Evolutionary conservation across 306 rosid genomes (phyloP), one percentile per base, ranked within the genome.

Genomic region (Lathyrus aphaca): DNA sequence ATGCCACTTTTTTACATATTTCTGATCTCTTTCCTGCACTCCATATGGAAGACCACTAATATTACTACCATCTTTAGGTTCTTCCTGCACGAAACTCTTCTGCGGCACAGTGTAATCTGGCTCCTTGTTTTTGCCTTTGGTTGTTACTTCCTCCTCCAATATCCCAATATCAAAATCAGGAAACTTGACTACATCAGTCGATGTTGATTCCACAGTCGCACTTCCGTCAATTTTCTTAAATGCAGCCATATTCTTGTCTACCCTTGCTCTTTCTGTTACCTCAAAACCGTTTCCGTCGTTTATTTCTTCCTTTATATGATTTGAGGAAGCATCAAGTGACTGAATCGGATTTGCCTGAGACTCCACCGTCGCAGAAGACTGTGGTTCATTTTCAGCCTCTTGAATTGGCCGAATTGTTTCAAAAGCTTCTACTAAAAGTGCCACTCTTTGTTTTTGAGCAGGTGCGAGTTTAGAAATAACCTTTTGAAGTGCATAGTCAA

Each of bases 401-500:
- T 89, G 78, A 19, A 68, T 56, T 11, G 97, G 97, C 23, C 82
- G 76, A 76, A 91, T 76, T 15, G 88, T 82, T 76, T 94, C 96
- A 72, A 94, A 94, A 44, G 99, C 97, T 76, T 84, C 89, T 32
- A 88, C 78, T 6, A 94, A 86, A 75, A 88, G 82, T 27, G 88
- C 69, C 44, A 94, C 99, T 64, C 76, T 82, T 81, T 35, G 92
- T 67, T 83, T 91, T 79, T 94, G 97, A 81, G 82, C 80, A 29
- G 92, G 91, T 54, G 76, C 89, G 27, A 94, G 86, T 67, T 80
- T 91, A 30, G 92, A 87, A 72, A 91, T 77, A 62, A 94, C 97
- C 81, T 83, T 83, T 66, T 83, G 97, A 73, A 94, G 82, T 68
- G 99, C 99, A 71, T 74, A 69, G 73, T 94, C 96, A 60, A 94